Evolutionary conservation across 2,329 filamentous ascomycete genomes (phyloP).

Genomic region (Penicillium hordei): DNA sequence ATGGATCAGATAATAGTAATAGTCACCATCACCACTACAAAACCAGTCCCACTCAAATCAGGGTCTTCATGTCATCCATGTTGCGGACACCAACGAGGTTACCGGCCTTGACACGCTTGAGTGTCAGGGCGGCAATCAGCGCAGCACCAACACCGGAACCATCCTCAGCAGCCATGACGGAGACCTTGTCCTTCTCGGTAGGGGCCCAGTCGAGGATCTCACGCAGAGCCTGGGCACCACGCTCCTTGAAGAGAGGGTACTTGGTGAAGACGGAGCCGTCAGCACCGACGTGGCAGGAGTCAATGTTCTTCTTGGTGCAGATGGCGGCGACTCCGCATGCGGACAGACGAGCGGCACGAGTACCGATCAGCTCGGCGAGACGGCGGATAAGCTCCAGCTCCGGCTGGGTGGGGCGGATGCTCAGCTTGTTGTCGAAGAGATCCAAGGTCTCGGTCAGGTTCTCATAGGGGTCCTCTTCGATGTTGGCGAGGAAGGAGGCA

Average conservation of each 20-base stretch:
- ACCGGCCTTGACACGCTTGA: slow-evolving; percentile 62
- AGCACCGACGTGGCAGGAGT: slow-evolving; percentile 87
- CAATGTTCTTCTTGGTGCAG: slow-evolving; percentile 90
- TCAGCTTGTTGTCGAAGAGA: slow-evolving; percentile 73
- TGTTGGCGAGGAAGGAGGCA: slow-evolving; percentile 85
- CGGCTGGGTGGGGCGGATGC: slow-evolving; percentile 66
- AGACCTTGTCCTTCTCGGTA: slow-evolving; percentile 81
- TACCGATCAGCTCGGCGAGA: slow-evolving; percentile 90
- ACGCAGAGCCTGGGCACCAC: slow-evolving; percentile 81
- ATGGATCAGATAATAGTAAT: neutral
- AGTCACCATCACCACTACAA: neutral
- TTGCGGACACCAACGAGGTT: slow-evolving; percentile 60
- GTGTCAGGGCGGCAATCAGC: slow-evolving; percentile 75
- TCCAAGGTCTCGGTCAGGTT: slow-evolving; percentile 88
- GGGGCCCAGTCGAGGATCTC: slow-evolving; percentile 95
- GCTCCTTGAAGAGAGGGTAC: slow-evolving; percentile 95
- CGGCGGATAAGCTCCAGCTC: slow-evolving; percentile 89
- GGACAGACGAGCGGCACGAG: slow-evolving; percentile 86
- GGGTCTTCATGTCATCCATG: slow-evolving; percentile 38
- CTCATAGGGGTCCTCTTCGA: slow-evolving; percentile 95
- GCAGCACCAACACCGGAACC: slow-evolving; percentile 96
- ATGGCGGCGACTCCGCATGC: slow-evolving; percentile 95
- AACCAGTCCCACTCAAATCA: slow-evolving; percentile 22
- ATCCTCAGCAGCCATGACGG: slow-evolving; percentile 88
- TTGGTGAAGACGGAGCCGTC: slow-evolving; percentile 99